Evolutionary conservation across 257 asterid species (phyloP), one percentile per base, ranked within the genome.

Genomic region (Capsicum baccatum): DNA sequence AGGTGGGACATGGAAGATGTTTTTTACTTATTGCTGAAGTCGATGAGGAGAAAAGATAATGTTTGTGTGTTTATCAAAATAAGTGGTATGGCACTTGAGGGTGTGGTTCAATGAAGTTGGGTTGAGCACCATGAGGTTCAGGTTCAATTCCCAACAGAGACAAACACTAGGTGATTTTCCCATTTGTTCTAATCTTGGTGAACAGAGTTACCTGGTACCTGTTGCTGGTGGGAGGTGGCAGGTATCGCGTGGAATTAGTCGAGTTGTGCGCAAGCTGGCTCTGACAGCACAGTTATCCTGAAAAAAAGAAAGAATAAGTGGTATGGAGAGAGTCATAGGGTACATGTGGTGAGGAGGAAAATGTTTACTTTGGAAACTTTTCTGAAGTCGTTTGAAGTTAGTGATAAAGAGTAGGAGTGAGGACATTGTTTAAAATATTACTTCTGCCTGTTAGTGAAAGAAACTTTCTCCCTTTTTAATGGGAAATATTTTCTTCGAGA

Each of bases 351-450:
- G 26, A 37, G 78, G 64, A 58, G 64, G 54, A 8, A 68, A 68
- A 17, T 69, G 26, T 54, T 42, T 16, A 17, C 19, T 42, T 69
- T 39, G 6, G 26, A 39, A 39, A 10, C 8, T 42, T 42, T 69
- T 69, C 54, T 39, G 79, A 69, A 69, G 60, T 73, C 19, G 44
- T 19, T 74, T 74, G 62, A 74, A 54, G 81, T 33, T 12, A 50
- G 60, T 11, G 60, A 74, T 50, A 50, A 6, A 60, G 60, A 71
- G 42, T 13, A 74, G 60, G 60, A 73, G 13, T 48, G 21, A 74
- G 42, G 62, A 74, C 59, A 50, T 74, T 74, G 80, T 12, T 21
- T 21, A 1, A 21, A 6, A 74, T 48, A 48, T 50, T 13, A 7
- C 59, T 73, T 48, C 12, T 44, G 39, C 70, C 70, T 21, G 13